These are phyloP conservation scores for Penicillium antarcticum DNA, from an alignment of 495 filamentous ascomycete genomes.

Conservation along the genomic window DNA sequence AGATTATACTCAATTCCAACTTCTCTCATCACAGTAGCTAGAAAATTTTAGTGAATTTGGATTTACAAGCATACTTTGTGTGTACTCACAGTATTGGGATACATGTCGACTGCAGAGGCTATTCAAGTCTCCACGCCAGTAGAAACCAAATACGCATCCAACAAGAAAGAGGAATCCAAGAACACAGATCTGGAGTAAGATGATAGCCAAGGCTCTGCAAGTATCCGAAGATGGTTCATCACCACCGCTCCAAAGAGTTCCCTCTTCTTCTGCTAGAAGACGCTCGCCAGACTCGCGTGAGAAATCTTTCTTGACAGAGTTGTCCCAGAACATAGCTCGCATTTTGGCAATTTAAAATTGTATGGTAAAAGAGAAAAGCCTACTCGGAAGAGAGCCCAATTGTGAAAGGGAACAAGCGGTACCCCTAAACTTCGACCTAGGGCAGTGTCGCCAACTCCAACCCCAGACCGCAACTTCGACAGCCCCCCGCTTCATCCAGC, in stretches of 20 bases:
- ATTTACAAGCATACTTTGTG: no score
- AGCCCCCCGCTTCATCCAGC: background rate
- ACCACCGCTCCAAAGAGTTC: background rate
- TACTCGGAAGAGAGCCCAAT: background rate
- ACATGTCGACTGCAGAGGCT: slow-evolving; percentile 15
- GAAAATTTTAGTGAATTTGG: background rate
- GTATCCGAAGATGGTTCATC: background rate
- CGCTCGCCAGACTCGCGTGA: slow-evolving; percentile 3
- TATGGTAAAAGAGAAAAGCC: background rate
- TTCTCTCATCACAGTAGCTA: slow-evolving; percentile 35
- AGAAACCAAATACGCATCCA: slow-evolving; percentile 22
- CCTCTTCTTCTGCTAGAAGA: slow-evolving; percentile 16
- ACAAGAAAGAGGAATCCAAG: slow-evolving; percentile 7
- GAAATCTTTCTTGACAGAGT: background rate
- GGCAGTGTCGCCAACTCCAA: background rate
- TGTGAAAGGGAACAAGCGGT: background rate
- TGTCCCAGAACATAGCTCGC: slow-evolving; percentile 3
- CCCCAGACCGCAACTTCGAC: slow-evolving; percentile 12
- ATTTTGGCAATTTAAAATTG: background rate
- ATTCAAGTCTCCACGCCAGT: slow-evolving; percentile 18
- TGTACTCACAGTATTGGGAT: slow-evolving; percentile 25
- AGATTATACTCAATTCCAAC: slow-evolving; percentile 28
- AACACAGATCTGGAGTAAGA: background rate
- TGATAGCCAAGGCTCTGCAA: background rate
- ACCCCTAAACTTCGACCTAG: background rate